Percentiles rank a stretch among this genome's conserved stretches.
These are phyloP conservation scores for Bacidia rubella DNA, from an alignment of 495 filamentous ascomycete species.

Conservation along the genomic window DNA sequence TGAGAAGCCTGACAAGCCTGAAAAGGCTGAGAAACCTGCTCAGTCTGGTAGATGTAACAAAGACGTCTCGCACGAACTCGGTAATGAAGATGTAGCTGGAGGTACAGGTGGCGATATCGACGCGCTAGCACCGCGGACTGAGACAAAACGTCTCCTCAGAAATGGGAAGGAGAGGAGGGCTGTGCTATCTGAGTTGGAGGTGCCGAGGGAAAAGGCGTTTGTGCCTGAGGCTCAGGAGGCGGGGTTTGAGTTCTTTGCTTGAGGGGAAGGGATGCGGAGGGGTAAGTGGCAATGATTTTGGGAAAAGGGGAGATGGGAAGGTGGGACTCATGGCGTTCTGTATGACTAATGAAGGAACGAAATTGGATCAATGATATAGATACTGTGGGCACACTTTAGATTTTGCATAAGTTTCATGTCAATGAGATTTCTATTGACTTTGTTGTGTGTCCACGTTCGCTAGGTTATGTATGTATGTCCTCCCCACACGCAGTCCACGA, in stretches of 20 bases:
- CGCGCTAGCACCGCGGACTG: too few relatives aligned
- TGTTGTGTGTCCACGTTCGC: too few relatives aligned
- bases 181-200: background rate
- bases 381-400: too few relatives aligned
- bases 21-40: background rate
- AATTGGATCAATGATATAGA: too few relatives aligned
- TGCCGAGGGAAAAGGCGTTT: conserved; percentile 7
- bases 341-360: too few relatives aligned
- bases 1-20: background rate
- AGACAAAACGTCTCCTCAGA: too few relatives aligned
- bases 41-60: background rate
- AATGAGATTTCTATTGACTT: too few relatives aligned
- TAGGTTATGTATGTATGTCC: too few relatives aligned
- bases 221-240: conserved; percentile 4
- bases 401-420: too few relatives aligned
- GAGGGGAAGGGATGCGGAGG: background rate
- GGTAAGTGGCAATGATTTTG: background rate
- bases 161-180: conserved; percentile 2
- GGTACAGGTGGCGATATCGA: too few relatives aligned
- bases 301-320: background rate
- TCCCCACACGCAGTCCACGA: too few relatives aligned
- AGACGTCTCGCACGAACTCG: background rate
- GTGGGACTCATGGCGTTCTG: too few relatives aligned
- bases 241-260: conserved; percentile 7
- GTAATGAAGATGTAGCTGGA: background rate